These are phyloP conservation scores for Fraxinus americana DNA, from an alignment of 257 asterid species.

Conservation along the genomic window DNA sequence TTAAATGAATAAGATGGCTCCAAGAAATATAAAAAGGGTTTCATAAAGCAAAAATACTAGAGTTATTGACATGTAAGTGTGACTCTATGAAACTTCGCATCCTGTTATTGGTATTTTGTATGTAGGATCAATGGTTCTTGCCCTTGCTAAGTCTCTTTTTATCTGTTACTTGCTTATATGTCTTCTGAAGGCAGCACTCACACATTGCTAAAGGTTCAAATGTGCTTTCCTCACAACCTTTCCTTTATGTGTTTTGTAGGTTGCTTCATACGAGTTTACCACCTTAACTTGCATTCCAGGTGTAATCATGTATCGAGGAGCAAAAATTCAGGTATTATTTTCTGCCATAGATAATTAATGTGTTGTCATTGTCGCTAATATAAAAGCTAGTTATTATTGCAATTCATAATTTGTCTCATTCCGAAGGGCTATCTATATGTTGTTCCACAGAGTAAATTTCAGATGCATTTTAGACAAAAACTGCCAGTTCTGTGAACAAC, in stretches of 20 bases:
- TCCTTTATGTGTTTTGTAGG: slow-evolving; percentile 50
- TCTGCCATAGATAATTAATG: neutral
- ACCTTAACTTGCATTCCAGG: slow-evolving; percentile 99
- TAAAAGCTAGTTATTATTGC: neutral
- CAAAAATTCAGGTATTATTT: slow-evolving; percentile 87
- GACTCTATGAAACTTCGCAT: neutral
- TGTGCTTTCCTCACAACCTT: neutral
- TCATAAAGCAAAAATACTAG: neutral
- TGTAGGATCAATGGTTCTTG: neutral
- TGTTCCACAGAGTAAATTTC: neutral
- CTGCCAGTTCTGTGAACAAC: neutral
- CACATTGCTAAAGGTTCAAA: slow-evolving; percentile 17
- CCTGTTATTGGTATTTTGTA: neutral
- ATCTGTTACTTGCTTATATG: neutral
- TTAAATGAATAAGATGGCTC: neutral
- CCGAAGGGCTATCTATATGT: neutral
- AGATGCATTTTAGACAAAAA: neutral
- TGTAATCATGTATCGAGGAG: slow-evolving; percentile 91
- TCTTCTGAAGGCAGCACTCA: neutral
- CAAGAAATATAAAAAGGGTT: neutral
- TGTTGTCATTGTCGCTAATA: too few relatives aligned
- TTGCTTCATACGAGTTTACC: slow-evolving; percentile 96
- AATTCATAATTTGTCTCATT: neutral
- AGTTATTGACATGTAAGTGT: neutral
- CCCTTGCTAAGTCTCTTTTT: neutral